phyloP scores from a whole-genome alignment of 805 yeast genomes.

The Saccharomycopsis selenospora region DNA sequence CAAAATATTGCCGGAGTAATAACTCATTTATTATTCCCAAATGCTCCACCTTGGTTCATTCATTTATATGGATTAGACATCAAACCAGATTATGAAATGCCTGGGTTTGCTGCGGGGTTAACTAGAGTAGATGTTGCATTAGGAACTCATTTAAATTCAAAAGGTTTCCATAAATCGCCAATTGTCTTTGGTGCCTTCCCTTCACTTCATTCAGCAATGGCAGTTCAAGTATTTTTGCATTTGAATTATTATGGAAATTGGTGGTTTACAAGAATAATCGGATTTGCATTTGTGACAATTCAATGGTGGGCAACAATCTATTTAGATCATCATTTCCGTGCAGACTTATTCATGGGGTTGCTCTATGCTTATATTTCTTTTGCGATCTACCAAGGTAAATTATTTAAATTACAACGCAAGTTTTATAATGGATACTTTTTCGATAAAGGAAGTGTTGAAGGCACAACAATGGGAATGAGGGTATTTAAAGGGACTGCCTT shows the following conservation, averaged over 20 bases:
- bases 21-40: constrained; percentile 58
- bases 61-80: constrained; percentile 51
- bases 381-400: constrained; percentile 32
- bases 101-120: constrained; percentile 66
- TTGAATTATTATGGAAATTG: constrained; percentile 13
- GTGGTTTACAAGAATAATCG: constrained; percentile 26
- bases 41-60: constrained; percentile 71
- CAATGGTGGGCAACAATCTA: constrained; percentile 78
- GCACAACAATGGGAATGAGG: constrained; percentile 72
- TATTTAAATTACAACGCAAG: constrained; percentile 29
- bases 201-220: constrained; percentile 60
- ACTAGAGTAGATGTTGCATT: constrained; percentile 56
- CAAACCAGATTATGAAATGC: constrained; percentile 51
- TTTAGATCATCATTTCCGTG: constrained; percentile 64
- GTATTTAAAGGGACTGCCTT: constrained; percentile 43
- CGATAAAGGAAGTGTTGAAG: constrained; percentile 43
- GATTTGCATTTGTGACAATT: constrained; percentile 38
- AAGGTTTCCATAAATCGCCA: constrained; percentile 61
- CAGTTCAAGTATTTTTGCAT: constrained; percentile 37
- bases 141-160: constrained; percentile 52
- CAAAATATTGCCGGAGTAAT: constrained; percentile 54
- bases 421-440: constrained; percentile 28
- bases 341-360: constrained; percentile 52
- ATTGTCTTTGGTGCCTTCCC: constrained; percentile 65
- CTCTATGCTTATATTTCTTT: constrained; percentile 42